A percentile compares a stretch with the other conserved stretches of the same genome.
Conservation (phyloP, 129 eudicot species). For the Flaveria sonorensis region DNA sequence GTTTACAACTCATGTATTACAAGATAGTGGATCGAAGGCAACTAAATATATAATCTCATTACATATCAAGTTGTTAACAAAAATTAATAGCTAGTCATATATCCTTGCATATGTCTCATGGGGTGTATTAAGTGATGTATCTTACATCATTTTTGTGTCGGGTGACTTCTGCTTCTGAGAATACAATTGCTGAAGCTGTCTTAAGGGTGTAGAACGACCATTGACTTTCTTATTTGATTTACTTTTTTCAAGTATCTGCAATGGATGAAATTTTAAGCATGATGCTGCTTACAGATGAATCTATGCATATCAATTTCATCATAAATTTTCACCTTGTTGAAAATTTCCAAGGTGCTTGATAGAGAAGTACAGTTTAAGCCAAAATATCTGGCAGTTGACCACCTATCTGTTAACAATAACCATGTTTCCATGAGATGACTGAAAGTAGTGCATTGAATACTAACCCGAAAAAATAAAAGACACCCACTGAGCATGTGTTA, state of each 20-base stretch:
- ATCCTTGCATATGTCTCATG: neutral
- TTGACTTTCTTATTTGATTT: constrained; percentile 55
- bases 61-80: too few relatives aligned
- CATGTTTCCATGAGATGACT: constrained; percentile 19
- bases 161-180: constrained; percentile 55
- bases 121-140: constrained; percentile 1
- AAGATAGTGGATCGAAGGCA: neutral
- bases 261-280: constrained; percentile 10
- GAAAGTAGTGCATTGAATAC: neutral
- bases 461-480: neutral
- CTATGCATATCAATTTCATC: neutral
- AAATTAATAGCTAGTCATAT: too few relatives aligned
- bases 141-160: constrained; percentile 76
- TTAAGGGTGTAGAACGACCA: constrained; percentile 54
- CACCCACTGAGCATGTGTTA: neutral
- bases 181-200: constrained; percentile 64
- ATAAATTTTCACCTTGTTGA: constrained; percentile 63
- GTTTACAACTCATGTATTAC: constrained; percentile 28
- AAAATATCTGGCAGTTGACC: constrained; percentile 45
- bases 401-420: constrained; percentile 50
- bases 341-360: constrained; percentile 43
- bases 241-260: constrained; percentile 63
- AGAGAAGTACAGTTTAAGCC: constrained; percentile 27
- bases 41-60: too few relatives aligned
- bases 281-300: constrained; percentile 23